Conservation (phyloP, 129 eudicot species). For the Erigeron canadensis region DNA sequence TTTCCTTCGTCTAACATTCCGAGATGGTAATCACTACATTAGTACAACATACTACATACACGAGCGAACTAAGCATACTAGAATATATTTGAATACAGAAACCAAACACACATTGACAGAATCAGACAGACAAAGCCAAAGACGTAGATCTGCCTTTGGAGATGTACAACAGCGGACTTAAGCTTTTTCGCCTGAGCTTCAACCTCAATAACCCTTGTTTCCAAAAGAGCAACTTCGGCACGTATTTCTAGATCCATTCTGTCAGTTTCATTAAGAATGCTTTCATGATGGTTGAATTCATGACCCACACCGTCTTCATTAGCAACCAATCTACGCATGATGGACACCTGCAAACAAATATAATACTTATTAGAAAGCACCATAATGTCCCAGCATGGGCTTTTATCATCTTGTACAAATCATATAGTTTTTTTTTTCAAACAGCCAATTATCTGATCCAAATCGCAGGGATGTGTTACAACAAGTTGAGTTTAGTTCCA, state of each 20-base stretch:
- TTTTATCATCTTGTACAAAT: no score
- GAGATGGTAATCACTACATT: constrained; percentile 16
- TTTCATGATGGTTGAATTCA: constrained; percentile 22
- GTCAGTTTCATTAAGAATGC: constrained; percentile 25
- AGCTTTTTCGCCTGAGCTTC: constrained; percentile 45
- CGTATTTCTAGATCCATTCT: constrained; percentile 34
- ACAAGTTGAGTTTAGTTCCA: background rate
- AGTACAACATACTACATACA: constrained; percentile 19
- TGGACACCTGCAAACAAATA: constrained; percentile 7
- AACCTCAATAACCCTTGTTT: constrained; percentile 41
- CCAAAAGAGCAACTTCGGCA: constrained; percentile 37
- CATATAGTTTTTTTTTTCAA: background rate
- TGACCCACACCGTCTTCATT: constrained; percentile 27
- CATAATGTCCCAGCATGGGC: background rate
- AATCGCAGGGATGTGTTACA: background rate
- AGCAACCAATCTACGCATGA: constrained; percentile 39
- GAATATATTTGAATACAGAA: constrained; percentile 33
- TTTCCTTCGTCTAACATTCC: constrained; percentile 7
- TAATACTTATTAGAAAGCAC: background rate
- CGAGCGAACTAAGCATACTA: background rate
- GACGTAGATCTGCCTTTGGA: constrained; percentile 40
- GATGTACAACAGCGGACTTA: constrained; percentile 32
- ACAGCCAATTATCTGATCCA: background rate
- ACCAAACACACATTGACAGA: constrained; percentile 33
- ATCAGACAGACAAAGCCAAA: constrained; percentile 32